phyloP scores from a whole-genome alignment of 2,329 filamentous ascomycete species.

The Ilyonectria destructans region DNA sequence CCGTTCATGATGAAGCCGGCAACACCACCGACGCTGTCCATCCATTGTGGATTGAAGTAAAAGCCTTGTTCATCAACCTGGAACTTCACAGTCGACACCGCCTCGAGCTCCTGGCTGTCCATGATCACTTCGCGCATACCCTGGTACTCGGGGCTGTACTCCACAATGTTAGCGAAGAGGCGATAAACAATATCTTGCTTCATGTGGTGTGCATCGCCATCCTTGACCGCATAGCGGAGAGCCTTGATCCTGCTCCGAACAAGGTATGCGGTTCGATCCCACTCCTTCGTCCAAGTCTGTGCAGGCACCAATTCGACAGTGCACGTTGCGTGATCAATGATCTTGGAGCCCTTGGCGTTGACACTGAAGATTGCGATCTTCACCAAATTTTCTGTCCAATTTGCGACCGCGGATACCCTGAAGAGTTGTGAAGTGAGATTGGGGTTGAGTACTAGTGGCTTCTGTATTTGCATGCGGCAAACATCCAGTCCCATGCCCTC shows the following conservation, averaged over 20 bases:
- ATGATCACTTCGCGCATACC: conserved; percentile 75
- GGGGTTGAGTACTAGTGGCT: conserved; percentile 40
- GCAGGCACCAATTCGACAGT: conserved; percentile 19
- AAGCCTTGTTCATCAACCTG: conserved; percentile 62
- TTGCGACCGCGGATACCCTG: conserved; percentile 33
- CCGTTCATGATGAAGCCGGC: conserved; percentile 76
- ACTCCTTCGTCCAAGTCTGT: conserved; percentile 36
- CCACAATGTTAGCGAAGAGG: conserved; percentile 69
- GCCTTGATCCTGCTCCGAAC: conserved; percentile 75
- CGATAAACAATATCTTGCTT: conserved; percentile 71
- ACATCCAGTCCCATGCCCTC: conserved; percentile 40
- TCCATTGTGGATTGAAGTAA: conserved; percentile 72
- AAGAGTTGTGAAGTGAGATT: conserved; percentile 35
- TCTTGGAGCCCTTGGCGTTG: conserved; percentile 34
- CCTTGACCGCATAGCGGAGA: conserved; percentile 56
- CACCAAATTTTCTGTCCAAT: conserved; percentile 36
- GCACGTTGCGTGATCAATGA: conserved; percentile 36
- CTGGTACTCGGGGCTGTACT: conserved; percentile 69
- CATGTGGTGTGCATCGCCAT: conserved; percentile 43
- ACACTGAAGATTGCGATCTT: conserved; percentile 45
- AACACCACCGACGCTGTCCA: conserved; percentile 73
- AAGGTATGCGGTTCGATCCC: conserved; percentile 62
- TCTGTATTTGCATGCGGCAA: conserved; percentile 38
- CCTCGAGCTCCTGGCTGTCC: conserved; percentile 43
- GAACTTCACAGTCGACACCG: conserved; percentile 65